Evolutionary conservation across 108 stramenopile genomes (phyloP).

Genomic region (Discostella pseudostelligera): DNA sequence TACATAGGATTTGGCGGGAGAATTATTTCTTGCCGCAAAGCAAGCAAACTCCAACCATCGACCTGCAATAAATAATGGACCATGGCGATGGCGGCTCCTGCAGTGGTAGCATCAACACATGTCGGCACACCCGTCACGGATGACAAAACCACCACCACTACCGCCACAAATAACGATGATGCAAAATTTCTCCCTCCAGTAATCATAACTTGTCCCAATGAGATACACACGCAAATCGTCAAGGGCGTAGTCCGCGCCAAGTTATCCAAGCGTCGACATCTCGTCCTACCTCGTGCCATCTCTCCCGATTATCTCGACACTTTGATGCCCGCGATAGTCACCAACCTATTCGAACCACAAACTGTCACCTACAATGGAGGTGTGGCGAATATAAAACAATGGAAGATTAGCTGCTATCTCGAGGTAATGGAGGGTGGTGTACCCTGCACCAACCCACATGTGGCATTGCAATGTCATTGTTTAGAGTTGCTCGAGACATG

Average conservation of each 20-base stretch:
- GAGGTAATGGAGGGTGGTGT: constrained; percentile 89
- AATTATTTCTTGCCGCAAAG: too few relatives aligned
- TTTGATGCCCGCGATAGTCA: constrained; percentile 64
- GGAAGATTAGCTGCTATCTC: constrained; percentile 90
- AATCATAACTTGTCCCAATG: constrained; percentile 7
- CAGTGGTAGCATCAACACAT: too few relatives aligned
- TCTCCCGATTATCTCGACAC: constrained; percentile 70
- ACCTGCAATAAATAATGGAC: too few relatives aligned
- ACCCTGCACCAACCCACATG: constrained; percentile 78
- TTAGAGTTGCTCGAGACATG: constrained; percentile 64
- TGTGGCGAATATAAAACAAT: constrained; percentile 78
- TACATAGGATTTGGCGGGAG: too few relatives aligned
- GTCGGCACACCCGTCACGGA: too few relatives aligned
- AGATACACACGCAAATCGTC: constrained; percentile 50
- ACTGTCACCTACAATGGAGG: constrained; percentile 84
- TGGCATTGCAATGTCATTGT: constrained; percentile 51
- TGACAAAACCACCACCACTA: too few relatives aligned
- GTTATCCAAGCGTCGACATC: constrained; percentile 75
- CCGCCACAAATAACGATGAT: neutral
- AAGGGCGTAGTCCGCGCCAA: constrained; percentile 78
- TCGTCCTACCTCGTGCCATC: constrained; percentile 64
- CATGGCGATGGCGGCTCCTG: too few relatives aligned
- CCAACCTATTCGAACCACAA: constrained; percentile 72
- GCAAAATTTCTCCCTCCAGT: neutral
- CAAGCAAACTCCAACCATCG: too few relatives aligned